Evolutionary conservation across 306 rosid species (phyloP), one percentile per base, ranked within the genome.

Genomic region (Argentina anserina): DNA sequence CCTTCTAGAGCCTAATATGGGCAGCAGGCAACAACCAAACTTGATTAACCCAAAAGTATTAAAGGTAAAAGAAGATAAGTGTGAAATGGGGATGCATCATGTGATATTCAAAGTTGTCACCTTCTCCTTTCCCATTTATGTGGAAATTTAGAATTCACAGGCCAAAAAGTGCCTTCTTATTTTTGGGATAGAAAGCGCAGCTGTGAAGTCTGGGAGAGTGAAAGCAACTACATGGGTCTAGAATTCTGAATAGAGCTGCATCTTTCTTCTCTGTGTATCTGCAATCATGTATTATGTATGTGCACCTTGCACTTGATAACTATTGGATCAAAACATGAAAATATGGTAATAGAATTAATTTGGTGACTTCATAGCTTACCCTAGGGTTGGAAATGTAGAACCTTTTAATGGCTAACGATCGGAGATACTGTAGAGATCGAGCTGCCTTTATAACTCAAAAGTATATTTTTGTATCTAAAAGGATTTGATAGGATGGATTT

Each of bases 41-140:
- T 0, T 13, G 7, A 6, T 29, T 0, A 6, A 28, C 4, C 37
- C 65, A 13, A 26, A 28, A 58, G 9, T 29, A 23, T 10, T 29
- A 59, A 64, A 36, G 46, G 42, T 33, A 43, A 18, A 18, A 47
- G 72, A 9, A n/a, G 61, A 17, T 55, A 69, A 23, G 34, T 3
- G 18, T 18, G 65, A 29, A 34, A 69, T 41, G 50, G 17, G 50
- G 43, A 37, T 53, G 65, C 50, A 70, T 70, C 75, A 70, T 55
- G 75, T 70, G 75, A 70, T 53, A 21, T 14, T 39, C 39, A 25
- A 53, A 70, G 65, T 29, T 53, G 60, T n/a, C 10, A 70, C 50
- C 50, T 43, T 70, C 26, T 53, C 65, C 50, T 53, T 50, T 53
- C n/a, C 52, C 50, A 70, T 70, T 70, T 55, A 70, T 23, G 65